Conservation (phyloP, 2,329 filamentous ascomycete species). For the Sporothrix inflata region DNA sequence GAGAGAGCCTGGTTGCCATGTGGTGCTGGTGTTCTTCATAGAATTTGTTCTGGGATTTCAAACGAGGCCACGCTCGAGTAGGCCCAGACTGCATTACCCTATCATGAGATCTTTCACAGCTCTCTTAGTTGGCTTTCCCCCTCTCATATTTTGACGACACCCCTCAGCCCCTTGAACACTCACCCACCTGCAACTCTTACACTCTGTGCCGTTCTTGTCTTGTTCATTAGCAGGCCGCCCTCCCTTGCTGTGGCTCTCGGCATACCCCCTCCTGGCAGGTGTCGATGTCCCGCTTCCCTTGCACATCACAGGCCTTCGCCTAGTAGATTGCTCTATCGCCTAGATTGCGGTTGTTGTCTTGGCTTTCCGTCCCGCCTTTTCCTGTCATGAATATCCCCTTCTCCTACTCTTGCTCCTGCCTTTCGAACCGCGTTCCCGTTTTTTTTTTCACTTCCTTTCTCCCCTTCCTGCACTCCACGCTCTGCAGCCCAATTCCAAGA, state of each 20-base stretch:
- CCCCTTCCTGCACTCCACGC: background rate
- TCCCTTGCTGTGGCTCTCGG: constrained; percentile 17
- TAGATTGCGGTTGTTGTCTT: constrained; percentile 12
- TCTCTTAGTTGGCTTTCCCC: background rate
- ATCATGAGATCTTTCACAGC: background rate
- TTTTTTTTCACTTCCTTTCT: background rate
- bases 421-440: constrained; percentile 3
- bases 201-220: background rate
- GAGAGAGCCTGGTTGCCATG: background rate
- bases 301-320: constrained; percentile 13
- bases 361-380: background rate
- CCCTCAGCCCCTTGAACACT: background rate
- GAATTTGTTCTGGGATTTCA: background rate
- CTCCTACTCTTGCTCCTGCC: background rate
- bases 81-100: background rate
- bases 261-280: background rate
- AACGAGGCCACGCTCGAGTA: background rate
- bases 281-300: constrained; percentile 15
- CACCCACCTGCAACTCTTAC: background rate
- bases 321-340: background rate
- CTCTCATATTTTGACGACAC: background rate
- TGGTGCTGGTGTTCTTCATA: background rate
- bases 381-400: background rate
- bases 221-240: background rate
- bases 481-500: background rate